These are phyloP conservation scores for Physcomitrellopsis africana DNA, from an alignment of 225 moss, liverwort and hornwort genomes.

Conservation along the genomic window DNA sequence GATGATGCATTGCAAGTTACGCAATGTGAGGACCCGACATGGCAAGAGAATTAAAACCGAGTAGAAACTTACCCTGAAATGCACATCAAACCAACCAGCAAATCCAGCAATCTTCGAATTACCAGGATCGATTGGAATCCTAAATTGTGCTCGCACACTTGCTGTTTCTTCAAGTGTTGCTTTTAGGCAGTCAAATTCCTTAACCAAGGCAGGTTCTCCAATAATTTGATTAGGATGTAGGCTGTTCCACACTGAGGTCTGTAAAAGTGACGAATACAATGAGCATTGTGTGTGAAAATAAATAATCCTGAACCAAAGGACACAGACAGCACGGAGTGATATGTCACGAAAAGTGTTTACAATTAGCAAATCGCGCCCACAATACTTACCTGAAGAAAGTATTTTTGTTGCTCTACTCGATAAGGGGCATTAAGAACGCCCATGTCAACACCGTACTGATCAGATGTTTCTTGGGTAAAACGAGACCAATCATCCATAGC, in stretches of 20 bases:
- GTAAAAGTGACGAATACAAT: conserved; percentile 17
- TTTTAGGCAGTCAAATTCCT: conserved; percentile 85
- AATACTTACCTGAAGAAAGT: conserved; percentile 78
- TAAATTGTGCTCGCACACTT: conserved; percentile 60
- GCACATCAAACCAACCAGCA: conserved; percentile 98
- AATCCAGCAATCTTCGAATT: conserved; percentile 72
- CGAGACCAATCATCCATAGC: conserved; percentile 89
- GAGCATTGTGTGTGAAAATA: neutral
- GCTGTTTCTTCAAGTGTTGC: conserved; percentile 79
- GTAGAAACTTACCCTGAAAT: conserved; percentile 68
- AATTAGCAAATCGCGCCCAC: neutral
- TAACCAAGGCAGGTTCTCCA: conserved; percentile 73
- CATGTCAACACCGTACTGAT: conserved; percentile 89
- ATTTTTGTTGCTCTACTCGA: conserved; percentile 79
- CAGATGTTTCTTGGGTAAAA: conserved; percentile 75
- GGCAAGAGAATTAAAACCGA: neutral
- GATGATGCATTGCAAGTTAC: neutral
- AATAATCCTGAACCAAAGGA: neutral
- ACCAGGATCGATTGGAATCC: conserved; percentile 62
- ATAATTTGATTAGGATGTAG: conserved; percentile 88
- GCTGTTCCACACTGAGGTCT: conserved; percentile 95
- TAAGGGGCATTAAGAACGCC: conserved; percentile 68
- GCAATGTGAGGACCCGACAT: neutral
- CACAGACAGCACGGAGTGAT: neutral
- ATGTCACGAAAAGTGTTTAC: no score